Conservation (phyloP, 2,329 filamentous ascomycete genomes). For the Neospermospora avenae region DNA sequence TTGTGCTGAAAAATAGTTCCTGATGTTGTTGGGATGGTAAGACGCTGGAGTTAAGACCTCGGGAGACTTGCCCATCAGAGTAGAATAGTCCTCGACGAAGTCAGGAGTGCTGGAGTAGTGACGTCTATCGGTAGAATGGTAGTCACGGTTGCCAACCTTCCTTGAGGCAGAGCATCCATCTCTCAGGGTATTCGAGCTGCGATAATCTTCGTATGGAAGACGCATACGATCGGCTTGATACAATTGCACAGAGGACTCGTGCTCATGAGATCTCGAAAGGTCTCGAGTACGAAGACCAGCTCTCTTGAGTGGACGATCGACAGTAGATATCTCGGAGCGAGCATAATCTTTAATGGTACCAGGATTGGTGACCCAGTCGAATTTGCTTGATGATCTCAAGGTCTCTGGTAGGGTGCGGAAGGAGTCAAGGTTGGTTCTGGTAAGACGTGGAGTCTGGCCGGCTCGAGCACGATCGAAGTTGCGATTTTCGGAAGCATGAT, state of each 20-base stretch:
- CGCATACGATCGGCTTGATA: neutral
- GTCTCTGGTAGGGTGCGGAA: neutral
- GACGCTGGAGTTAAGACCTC: neutral
- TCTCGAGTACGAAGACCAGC: neutral
- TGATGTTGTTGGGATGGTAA: neutral
- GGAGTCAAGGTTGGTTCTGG: neutral
- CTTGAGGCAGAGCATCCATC: neutral
- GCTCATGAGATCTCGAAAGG: neutral
- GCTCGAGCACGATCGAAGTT: neutral
- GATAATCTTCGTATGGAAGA: neutral
- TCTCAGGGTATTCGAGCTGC: neutral
- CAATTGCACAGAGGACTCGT: neutral
- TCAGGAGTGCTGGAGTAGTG: neutral
- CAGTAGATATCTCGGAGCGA: neutral
- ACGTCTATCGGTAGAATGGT: neutral
- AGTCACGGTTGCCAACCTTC: neutral
- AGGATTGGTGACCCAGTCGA: neutral
- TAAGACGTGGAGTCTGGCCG: neutral
- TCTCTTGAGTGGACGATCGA: neutral
- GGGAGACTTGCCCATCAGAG: neutral
- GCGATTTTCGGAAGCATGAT: neutral
- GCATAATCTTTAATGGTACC: neutral
- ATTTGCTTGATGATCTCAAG: slow-evolving; percentile 1
- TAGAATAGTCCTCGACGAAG: neutral
- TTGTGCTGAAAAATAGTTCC: neutral